phyloP scores from a whole-genome alignment of 495 filamentous ascomycete genomes.

The Tetracladium setigerum region DNA sequence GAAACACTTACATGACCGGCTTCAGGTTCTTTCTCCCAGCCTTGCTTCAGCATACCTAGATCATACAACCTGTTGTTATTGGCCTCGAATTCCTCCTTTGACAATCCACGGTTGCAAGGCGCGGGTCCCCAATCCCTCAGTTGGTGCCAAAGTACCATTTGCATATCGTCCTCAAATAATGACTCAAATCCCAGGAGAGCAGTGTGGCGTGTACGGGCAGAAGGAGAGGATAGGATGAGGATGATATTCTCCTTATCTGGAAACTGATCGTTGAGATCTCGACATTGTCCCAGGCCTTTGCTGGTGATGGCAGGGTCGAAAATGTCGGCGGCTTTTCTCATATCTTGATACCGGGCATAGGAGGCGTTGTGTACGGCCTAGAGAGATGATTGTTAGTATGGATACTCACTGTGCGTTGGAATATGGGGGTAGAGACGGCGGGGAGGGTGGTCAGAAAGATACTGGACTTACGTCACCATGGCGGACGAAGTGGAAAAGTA shows the following conservation, averaged over 20 bases:
- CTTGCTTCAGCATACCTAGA: not conserved
- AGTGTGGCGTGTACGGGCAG: slow-evolving; percentile 4
- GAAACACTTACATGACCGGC: too few relatives aligned
- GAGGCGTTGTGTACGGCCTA: slow-evolving; percentile 1
- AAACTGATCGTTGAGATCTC: slow-evolving; percentile 1
- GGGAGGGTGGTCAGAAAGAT: too few relatives aligned
- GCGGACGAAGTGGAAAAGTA: slow-evolving; percentile 9
- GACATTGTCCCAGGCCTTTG: not conserved
- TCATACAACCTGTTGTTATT: not conserved
- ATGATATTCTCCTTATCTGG: not conserved
- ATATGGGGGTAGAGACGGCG: too few relatives aligned
- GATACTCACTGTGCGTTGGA: not conserved
- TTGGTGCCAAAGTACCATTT: not conserved
- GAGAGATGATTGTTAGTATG: too few relatives aligned
- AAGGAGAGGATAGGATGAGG: slow-evolving; percentile 8
- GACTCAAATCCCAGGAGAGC: not conserved
- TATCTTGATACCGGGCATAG: not conserved
- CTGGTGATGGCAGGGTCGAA: slow-evolving; percentile 5
- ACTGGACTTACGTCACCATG: slow-evolving; percentile 8
- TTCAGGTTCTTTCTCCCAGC: slow-evolving; percentile 1
- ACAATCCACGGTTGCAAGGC: not conserved
- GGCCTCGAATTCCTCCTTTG: not conserved
- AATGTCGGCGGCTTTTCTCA: not conserved
- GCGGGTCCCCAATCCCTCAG: slow-evolving; percentile 4
- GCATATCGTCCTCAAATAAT: not conserved